These are phyloP conservation scores for Polyporus tsugae DNA, from an alignment of 1,284 basidiomycete species.

Conservation along the genomic window DNA sequence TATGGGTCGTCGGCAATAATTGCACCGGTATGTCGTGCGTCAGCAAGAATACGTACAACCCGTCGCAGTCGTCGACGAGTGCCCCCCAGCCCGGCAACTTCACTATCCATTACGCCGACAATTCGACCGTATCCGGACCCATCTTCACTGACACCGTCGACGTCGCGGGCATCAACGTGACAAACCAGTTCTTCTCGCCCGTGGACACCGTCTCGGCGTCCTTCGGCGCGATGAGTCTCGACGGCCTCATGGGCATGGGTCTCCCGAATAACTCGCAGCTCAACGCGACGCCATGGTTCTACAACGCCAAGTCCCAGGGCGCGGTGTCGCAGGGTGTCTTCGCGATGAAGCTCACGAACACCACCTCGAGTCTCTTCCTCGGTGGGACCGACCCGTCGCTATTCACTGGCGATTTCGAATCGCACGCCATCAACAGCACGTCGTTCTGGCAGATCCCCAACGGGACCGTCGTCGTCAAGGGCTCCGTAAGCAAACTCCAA, in stretches of 20 bases:
- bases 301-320: constrained; percentile 50
- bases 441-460: constrained; percentile 43
- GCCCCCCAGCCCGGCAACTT: constrained; percentile 41
- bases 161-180: constrained; percentile 35
- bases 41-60: constrained; percentile 45
- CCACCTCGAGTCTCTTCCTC: constrained; percentile 59
- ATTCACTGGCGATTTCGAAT: constrained; percentile 51
- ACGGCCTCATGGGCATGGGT: constrained; percentile 42
- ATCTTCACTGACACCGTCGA: constrained; percentile 50
- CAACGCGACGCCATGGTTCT: constrained; percentile 47
- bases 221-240: constrained; percentile 36
- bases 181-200: constrained; percentile 38
- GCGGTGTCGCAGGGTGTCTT: constrained; percentile 51
- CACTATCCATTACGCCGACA: constrained; percentile 53
- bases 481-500: constrained; percentile 26
- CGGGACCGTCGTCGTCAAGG: constrained; percentile 35
- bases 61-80: constrained; percentile 42
- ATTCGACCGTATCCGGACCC: constrained; percentile 48
- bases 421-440: constrained; percentile 40
- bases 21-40: constrained; percentile 46
- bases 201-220: constrained; percentile 37
- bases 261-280: constrained; percentile 38
- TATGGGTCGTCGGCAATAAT: constrained; percentile 48
- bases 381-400: constrained; percentile 52
- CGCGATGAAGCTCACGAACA: constrained; percentile 55